phyloP scores from a whole-genome alignment of 495 filamentous ascomycete species.

The Neurospora tetraspora region DNA sequence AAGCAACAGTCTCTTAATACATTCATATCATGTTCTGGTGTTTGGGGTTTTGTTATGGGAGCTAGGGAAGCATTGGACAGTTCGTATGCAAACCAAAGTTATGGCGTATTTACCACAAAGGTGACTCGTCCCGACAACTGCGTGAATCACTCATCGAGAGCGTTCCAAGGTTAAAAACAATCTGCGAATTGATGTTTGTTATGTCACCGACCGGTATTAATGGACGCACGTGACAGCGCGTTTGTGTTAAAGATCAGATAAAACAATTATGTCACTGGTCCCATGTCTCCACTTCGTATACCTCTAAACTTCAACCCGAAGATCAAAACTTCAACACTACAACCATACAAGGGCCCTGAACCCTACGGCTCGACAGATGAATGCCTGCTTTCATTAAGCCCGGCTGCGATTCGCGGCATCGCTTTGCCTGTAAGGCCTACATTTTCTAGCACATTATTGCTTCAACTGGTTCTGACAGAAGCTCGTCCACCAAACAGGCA shows the following conservation, averaged over 20 bases:
- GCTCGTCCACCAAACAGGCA: slow-evolving; percentile 34
- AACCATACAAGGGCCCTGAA: not conserved
- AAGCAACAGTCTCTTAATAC: not conserved
- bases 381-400: slow-evolving; percentile 35
- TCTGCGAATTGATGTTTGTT: not conserved
- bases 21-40: not conserved
- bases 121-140: not conserved
- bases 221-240: not conserved
- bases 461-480: not conserved
- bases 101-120: not conserved
- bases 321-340: not conserved
- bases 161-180: too few relatives aligned
- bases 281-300: not conserved
- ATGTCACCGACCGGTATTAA: not conserved
- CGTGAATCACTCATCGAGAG: not conserved
- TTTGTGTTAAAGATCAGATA: not conserved
- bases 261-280: not conserved
- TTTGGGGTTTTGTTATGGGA: not conserved
- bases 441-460: too few relatives aligned
- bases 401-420: slow-evolving; percentile 44
- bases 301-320: not conserved
- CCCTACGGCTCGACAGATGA: slow-evolving; percentile 14
- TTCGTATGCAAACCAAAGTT: not conserved
- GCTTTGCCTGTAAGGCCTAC: slow-evolving; percentile 49
- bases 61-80: not conserved